Evolutionary conservation across 768 basidiomycete species (phyloP).

Genomic region (Lentinula detonsa): DNA sequence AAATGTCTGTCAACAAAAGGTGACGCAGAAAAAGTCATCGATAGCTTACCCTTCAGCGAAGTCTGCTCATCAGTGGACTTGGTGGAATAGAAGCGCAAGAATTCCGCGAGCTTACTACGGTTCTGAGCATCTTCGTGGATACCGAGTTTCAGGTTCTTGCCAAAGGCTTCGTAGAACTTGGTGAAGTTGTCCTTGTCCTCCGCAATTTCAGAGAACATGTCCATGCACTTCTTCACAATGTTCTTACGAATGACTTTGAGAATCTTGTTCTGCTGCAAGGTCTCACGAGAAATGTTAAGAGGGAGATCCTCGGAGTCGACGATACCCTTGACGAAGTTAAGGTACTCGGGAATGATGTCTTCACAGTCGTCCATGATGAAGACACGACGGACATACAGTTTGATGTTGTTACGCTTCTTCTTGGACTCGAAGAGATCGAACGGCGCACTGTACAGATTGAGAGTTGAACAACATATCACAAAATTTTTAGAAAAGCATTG

Average conservation of each 20-base stretch:
- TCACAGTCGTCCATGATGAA: constrained; percentile 99
- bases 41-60: constrained; percentile 77
- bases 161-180: constrained; percentile 98
- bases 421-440: constrained; percentile 99
- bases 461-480: background rate
- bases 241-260: constrained; percentile 99
- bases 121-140: constrained; percentile 99
- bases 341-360: constrained; percentile 98
- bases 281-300: constrained; percentile 99
- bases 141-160: constrained; percentile 99
- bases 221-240: constrained; percentile 97
- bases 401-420: constrained; percentile 99
- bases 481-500: background rate
- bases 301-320: constrained; percentile 99
- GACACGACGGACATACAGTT: constrained; percentile 99
- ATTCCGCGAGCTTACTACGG: constrained; percentile 98
- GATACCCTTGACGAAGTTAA: constrained; percentile 99
- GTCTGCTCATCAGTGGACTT: constrained; percentile 87
- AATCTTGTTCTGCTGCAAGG: constrained; percentile 99
- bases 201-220: constrained; percentile 91
- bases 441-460: constrained; percentile 59
- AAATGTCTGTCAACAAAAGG: background rate
- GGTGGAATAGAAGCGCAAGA: constrained; percentile 97
- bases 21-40: background rate
- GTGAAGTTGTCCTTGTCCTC: constrained; percentile 99